Evolutionary conservation across 176 grass and related monocot genomes (phyloP).

Genomic region (barley (Hordeum vulgare)): MorexV3_pseudomolecules_assembly NC_058520.1:508526338-508526837

Average conservation of each 20-base stretch:
- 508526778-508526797: background rate
- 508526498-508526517: slow-evolving; percentile 73
- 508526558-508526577: slow-evolving; percentile 1
- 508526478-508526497: slow-evolving; percentile 94
- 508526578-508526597: slow-evolving; percentile 16
- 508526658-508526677: background rate
- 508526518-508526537: slow-evolving; percentile 83
- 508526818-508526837: background rate
- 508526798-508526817: background rate
- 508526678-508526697: background rate
- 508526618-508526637: background rate
- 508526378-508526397: slow-evolving; percentile 60
- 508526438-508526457: slow-evolving; percentile 92
- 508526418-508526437: slow-evolving; percentile 92
- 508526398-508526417: slow-evolving; percentile 95
- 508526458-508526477: slow-evolving; percentile 95
- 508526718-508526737: background rate
- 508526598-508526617: background rate
- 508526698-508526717: background rate
- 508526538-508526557: slow-evolving; percentile 53
- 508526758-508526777: background rate
- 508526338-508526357: slow-evolving; percentile 91
- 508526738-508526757: background rate
- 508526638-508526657: background rate
- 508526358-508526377: slow-evolving; percentile 91